Evolutionary conservation across 495 filamentous ascomycete genomes (phyloP), one percentile per base, ranked within the genome.

Genomic region (Extremus antarcticus): DNA sequence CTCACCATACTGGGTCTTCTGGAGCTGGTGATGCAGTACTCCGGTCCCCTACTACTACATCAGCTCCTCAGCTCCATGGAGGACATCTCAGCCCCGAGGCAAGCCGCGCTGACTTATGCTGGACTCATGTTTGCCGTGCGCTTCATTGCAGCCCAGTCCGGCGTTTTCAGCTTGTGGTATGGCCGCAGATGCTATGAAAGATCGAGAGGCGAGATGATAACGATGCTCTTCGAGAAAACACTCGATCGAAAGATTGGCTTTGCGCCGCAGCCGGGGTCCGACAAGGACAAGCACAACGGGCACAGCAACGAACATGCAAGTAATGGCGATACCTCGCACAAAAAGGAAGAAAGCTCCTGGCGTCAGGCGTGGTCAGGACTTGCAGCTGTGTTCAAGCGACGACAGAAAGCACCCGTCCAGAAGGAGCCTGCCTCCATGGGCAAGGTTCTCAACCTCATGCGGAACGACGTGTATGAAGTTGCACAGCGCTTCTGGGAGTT

Each of bases 201-300:
- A 48, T 86, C 84, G 3, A 72, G 88, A 43, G 88, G 88, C 9
- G 87, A 90, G 64, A 82, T 91, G 81, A 83, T 94, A 48, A 91
- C 87, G 52, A 90, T 88, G 79, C 73, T 92, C 23, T 90, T 90
- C 54, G 87, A 89, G 64, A 94, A 94, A 69, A 87, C 86, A 0
- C 68, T 92, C 9, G 78, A 80, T 3, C 72, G 88, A 29, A 90
- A 91, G 68, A 78, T 87, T 0, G 76, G 38, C 3, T 55, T 58
- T 35, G 43, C 39, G 15, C 32, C 13, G 8, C 24, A 57, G 15
- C 29, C 46, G 15, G 17, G 51, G 16, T 54, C 64, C 16, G 39
- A 32, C 35, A 67, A 65, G 8, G 47, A 48, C 11, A 59, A 57
- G 7, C 59, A 70, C 38, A 65, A 70, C 38, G 66, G 64, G 22